phyloP scores from a whole-genome alignment of 192 early-diverging fungal species.

The Rhizophagus clarus region DNA sequence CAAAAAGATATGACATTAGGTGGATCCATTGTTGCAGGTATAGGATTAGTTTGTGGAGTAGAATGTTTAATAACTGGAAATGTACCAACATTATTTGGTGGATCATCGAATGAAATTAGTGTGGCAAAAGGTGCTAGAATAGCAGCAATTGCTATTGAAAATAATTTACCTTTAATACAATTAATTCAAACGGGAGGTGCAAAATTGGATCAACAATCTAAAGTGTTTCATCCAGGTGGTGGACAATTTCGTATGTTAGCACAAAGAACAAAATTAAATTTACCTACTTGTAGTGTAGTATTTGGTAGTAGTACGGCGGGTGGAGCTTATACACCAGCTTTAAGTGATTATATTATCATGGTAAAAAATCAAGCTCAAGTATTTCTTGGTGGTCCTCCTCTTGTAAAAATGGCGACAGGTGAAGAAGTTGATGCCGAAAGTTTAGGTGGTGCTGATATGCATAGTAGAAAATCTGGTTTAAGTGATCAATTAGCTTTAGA shows the following conservation, averaged over 20 bases:
- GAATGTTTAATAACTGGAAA: constrained; percentile 60
- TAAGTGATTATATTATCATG: constrained; percentile 70
- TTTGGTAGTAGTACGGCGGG: constrained; percentile 72
- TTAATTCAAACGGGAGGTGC: constrained; percentile 68
- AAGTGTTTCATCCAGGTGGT: constrained; percentile 68
- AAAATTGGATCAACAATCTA: constrained; percentile 65
- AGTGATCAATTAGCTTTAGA: constrained; percentile 65
- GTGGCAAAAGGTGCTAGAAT: constrained; percentile 56
- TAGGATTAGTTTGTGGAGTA: constrained; percentile 62
- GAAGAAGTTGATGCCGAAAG: constrained; percentile 66
- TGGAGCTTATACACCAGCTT: constrained; percentile 65
- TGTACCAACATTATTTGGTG: constrained; percentile 63
- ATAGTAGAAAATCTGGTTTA: constrained; percentile 64
- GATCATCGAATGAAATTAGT: constrained; percentile 62
- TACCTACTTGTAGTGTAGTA: constrained; percentile 64
- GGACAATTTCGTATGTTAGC: constrained; percentile 62
- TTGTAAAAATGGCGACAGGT: constrained; percentile 72
- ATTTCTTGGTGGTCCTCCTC: constrained; percentile 67
- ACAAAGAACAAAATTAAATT: constrained; percentile 56
- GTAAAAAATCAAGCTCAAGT: constrained; percentile 71
- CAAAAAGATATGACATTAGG: constrained; percentile 68
- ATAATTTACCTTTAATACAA: constrained; percentile 57
- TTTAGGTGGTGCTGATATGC: constrained; percentile 72
- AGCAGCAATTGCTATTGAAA: constrained; percentile 57
- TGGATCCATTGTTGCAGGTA: constrained; percentile 64